phyloP scores from a whole-genome alignment of 2,329 filamentous ascomycete genomes.

The Davidsoniella eucalypti region DNA sequence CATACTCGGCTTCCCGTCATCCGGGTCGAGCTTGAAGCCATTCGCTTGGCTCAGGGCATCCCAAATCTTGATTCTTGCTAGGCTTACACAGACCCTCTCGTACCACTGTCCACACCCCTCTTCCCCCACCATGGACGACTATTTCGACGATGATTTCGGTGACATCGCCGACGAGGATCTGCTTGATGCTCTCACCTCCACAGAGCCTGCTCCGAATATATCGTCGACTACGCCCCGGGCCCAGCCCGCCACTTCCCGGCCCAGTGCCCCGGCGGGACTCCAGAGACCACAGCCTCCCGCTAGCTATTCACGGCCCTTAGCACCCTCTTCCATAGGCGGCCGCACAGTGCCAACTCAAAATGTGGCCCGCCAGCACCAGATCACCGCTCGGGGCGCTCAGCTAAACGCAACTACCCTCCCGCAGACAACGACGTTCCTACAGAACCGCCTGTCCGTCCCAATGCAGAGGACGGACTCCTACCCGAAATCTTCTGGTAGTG shows the following conservation, averaged over 20 bases:
- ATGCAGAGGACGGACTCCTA: too few relatives aligned
- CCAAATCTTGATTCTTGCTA: too few relatives aligned
- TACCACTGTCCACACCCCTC: not conserved
- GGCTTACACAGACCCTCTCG: too few relatives aligned
- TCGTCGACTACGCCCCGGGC: too few relatives aligned
- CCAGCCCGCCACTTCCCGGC: too few relatives aligned
- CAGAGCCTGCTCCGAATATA: not conserved
- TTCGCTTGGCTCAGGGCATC: not conserved
- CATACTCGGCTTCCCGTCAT: not conserved
- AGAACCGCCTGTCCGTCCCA: not conserved
- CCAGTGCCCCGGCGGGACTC: not conserved
- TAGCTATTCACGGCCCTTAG: not conserved
- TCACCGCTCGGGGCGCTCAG: too few relatives aligned
- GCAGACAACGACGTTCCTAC: constrained; percentile 7
- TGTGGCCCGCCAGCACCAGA: too few relatives aligned
- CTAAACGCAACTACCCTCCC: constrained; percentile 2
- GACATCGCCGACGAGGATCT: constrained; percentile 51
- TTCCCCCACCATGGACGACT: constrained; percentile 25
- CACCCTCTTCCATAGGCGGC: too few relatives aligned
- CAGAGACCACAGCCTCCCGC: not conserved
- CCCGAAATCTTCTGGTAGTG: too few relatives aligned
- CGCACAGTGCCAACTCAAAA: too few relatives aligned
- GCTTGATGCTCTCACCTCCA: constrained; percentile 32
- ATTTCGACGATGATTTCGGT: constrained; percentile 35
- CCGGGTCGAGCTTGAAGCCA: not conserved